A percentile compares a stretch with the other conserved stretches of the same genome.
phyloP scores from a whole-genome alignment of 2,329 filamentous ascomycete genomes.

The Raffaelea ambrosiae region DNA sequence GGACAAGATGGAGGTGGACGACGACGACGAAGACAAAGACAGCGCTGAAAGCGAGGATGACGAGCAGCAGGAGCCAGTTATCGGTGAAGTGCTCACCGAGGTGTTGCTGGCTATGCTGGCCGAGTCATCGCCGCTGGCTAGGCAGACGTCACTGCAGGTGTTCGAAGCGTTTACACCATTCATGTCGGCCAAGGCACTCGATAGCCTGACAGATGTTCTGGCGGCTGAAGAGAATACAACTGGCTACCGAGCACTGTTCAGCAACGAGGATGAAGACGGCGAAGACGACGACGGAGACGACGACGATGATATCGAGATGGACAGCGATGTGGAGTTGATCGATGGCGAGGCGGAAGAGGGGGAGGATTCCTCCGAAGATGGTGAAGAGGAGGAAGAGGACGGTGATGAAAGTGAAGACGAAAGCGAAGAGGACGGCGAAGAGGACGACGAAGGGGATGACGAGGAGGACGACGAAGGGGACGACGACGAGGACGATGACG shows the following conservation, averaged over 20 bases:
- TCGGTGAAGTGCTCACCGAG: conserved; percentile 71
- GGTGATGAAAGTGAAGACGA: conserved; percentile 15
- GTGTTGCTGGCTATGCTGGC: conserved; percentile 85
- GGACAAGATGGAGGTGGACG: conserved; percentile 36
- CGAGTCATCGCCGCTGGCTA: conserved; percentile 74
- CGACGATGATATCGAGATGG: conserved; percentile 32
- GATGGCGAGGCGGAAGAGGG: conserved; percentile 31
- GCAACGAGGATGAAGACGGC: conserved; percentile 39
- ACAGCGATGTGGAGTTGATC: conserved; percentile 28
- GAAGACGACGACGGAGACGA: conserved; percentile 32
- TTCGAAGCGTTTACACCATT: conserved; percentile 74
- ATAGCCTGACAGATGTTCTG: conserved; percentile 59
- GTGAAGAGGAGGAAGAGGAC: conserved; percentile 25
- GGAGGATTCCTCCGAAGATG: conserved; percentile 37
- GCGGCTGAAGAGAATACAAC: conserved; percentile 70
- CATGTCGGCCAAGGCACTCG: conserved; percentile 64
- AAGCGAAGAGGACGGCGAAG: conserved; percentile 18
- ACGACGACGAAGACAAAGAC: conserved; percentile 27
- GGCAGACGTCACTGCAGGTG: conserved; percentile 79
- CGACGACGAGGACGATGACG: conserved; percentile 23
- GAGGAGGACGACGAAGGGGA: conserved; percentile 23
- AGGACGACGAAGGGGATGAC: conserved; percentile 29
- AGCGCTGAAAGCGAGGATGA: neutral
- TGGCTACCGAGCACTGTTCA: conserved; percentile 82
- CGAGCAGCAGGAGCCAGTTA: conserved; percentile 24